These are phyloP conservation scores for Candida ipomoeae DNA, from an alignment of 805 yeast genomes.

Conservation along the genomic window DNA sequence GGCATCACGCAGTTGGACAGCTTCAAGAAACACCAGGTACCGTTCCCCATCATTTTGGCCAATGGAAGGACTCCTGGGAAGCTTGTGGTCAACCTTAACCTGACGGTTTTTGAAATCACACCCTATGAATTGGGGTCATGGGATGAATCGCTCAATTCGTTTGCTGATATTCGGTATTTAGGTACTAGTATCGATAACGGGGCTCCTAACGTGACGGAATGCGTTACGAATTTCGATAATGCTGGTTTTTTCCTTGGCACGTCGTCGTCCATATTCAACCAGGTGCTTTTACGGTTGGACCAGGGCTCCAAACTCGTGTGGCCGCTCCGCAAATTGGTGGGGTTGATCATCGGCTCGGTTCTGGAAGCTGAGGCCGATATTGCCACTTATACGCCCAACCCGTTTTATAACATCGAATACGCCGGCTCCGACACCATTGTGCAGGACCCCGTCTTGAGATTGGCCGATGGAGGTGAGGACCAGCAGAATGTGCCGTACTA, in stretches of 20 bases:
- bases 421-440: constrained; percentile 31
- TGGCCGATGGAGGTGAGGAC: constrained; percentile 83
- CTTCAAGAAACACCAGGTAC: constrained; percentile 46
- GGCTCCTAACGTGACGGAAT: constrained; percentile 12
- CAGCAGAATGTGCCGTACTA: constrained; percentile 64
- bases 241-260: constrained; percentile 79
- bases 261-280: constrained; percentile 76
- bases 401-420: constrained; percentile 47
- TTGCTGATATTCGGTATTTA: constrained; percentile 27
- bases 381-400: constrained; percentile 71
- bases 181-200: constrained; percentile 28
- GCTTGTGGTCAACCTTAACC: constrained; percentile 52
- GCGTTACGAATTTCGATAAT: constrained; percentile 32
- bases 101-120: constrained; percentile 50
- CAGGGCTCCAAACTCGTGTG: constrained; percentile 21
- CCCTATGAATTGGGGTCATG: constrained; percentile 42
- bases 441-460: constrained; percentile 39
- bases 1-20: constrained; percentile 20
- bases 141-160: constrained; percentile 35
- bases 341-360: constrained; percentile 27
- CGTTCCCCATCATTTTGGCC: constrained; percentile 64
- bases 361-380: constrained; percentile 56
- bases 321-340: constrained; percentile 21
- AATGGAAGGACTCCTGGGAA: constrained; percentile 64
- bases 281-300: constrained; percentile 55